Conservation (phyloP, 2,329 filamentous ascomycete species). For the Phaeomoniella chlamydospora region DNA sequence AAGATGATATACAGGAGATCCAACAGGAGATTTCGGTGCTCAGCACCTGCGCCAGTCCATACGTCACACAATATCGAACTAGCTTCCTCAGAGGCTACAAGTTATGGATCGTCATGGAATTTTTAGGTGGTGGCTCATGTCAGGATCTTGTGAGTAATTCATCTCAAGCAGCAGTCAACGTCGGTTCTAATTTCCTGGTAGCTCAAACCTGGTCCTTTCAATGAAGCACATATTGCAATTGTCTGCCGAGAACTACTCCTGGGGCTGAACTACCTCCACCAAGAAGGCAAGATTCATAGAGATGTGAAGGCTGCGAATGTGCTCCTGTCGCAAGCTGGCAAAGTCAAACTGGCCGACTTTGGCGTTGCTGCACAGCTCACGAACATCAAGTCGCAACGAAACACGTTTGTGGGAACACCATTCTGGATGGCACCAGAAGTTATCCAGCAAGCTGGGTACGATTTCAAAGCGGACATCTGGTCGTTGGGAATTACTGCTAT, state of each 20-base stretch:
- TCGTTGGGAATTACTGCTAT: slow-evolving; percentile 84
- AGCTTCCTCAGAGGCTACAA: slow-evolving; percentile 95
- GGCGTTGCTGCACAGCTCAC: slow-evolving; percentile 92
- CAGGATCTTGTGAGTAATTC: slow-evolving; percentile 59
- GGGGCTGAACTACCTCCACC: slow-evolving; percentile 84
- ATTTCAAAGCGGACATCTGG: slow-evolving; percentile 91
- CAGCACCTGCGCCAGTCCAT: slow-evolving; percentile 85
- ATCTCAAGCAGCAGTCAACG: background rate
- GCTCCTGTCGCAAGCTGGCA: slow-evolving; percentile 76
- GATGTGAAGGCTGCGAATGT: slow-evolving; percentile 97
- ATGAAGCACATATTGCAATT: slow-evolving; percentile 82
- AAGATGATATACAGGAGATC: slow-evolving; percentile 96
- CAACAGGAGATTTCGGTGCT: slow-evolving; percentile 93
- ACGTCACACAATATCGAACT: slow-evolving; percentile 90
- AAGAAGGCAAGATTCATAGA: slow-evolving; percentile 87
- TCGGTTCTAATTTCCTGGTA: slow-evolving; percentile 29
- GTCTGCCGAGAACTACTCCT: slow-evolving; percentile 82
- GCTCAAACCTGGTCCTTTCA: slow-evolving; percentile 82
- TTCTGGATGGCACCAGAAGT: slow-evolving; percentile 97
- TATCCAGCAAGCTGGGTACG: slow-evolving; percentile 71
- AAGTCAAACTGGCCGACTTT: slow-evolving; percentile 93
- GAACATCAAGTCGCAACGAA: slow-evolving; percentile 92
- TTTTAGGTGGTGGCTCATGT: slow-evolving; percentile 85
- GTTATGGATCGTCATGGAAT: slow-evolving; percentile 99
- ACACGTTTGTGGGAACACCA: slow-evolving; percentile 94